A percentile compares a stretch with the other conserved stretches of the same genome.
These are phyloP conservation scores for Cadophora malorum DNA, from an alignment of 2,329 filamentous ascomycete species.

Conservation along the genomic window DNA sequence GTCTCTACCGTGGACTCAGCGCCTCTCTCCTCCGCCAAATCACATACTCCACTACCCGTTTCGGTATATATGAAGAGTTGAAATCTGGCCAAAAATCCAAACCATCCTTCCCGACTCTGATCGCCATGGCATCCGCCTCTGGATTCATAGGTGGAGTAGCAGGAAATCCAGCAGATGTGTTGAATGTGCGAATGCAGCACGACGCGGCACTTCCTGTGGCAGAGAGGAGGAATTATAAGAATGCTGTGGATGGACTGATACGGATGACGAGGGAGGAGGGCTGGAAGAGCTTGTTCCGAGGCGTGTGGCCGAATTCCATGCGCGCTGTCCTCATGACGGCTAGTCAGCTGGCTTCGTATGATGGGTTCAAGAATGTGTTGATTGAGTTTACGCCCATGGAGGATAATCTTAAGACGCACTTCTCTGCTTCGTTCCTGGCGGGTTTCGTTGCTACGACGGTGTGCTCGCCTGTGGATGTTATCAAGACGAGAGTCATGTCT, in stretches of 20 bases:
- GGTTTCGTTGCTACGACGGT: constrained; percentile 85
- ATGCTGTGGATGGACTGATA: constrained; percentile 85
- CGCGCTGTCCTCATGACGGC: constrained; percentile 89
- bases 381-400: constrained; percentile 68
- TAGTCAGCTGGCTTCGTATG: constrained; percentile 83
- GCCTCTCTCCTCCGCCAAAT: constrained; percentile 92
- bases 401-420: constrained; percentile 78
- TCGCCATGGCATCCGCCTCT: constrained; percentile 81
- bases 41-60: constrained; percentile 95
- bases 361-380: constrained; percentile 77
- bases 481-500: constrained; percentile 90
- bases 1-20: constrained; percentile 89
- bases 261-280: constrained; percentile 92
- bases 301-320: constrained; percentile 81
- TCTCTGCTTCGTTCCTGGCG: constrained; percentile 77
- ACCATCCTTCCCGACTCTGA: constrained; percentile 76
- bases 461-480: constrained; percentile 84
- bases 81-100: constrained; percentile 65
- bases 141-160: constrained; percentile 88
- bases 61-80: constrained; percentile 94
- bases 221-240: constrained; percentile 84
- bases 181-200: constrained; percentile 99
- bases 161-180: constrained; percentile 93
- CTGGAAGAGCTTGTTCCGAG: constrained; percentile 76
- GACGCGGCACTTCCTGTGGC: constrained; percentile 76